Evolutionary conservation across 2,329 filamentous ascomycete species (phyloP).

Genomic region (Apiospora rasikravindrae): DNA sequence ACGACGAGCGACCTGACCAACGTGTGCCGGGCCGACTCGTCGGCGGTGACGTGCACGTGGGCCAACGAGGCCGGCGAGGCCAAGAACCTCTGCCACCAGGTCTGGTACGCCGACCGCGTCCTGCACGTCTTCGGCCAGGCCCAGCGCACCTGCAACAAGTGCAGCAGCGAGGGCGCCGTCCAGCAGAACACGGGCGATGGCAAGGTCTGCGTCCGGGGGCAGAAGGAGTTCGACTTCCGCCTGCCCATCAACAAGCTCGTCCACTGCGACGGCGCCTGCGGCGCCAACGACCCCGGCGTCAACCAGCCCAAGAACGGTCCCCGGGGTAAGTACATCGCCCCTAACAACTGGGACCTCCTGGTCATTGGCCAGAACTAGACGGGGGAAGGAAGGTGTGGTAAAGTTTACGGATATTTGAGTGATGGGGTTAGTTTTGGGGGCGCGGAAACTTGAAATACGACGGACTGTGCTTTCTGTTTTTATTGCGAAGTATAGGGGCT

Average conservation of each 20-base stretch:
- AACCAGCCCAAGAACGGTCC: too few relatives aligned
- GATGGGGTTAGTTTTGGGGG: too few relatives aligned
- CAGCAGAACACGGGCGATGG: not conserved
- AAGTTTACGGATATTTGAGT: too few relatives aligned
- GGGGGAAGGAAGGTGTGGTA: too few relatives aligned
- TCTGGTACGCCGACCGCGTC: slow-evolving; percentile 1
- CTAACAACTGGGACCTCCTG: too few relatives aligned
- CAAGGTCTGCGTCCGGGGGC: not conserved
- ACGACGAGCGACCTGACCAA: not conserved
- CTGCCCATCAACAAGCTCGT: slow-evolving; percentile 1
- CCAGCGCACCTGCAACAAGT: not conserved
- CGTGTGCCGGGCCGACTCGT: not conserved
- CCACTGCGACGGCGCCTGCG: not conserved
- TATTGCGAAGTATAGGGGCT: too few relatives aligned
- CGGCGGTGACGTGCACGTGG: not conserved
- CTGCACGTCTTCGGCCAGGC: not conserved
- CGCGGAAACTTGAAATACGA: too few relatives aligned
- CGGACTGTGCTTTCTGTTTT: too few relatives aligned
- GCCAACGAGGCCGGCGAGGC: not conserved
- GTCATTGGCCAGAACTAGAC: too few relatives aligned
- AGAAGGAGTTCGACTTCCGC: not conserved
- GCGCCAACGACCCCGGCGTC: too few relatives aligned
- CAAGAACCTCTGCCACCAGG: not conserved
- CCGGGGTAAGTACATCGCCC: too few relatives aligned
- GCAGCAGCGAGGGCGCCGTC: not conserved